These are phyloP conservation scores for Aureobasidium lini DNA, from an alignment of 2,329 filamentous ascomycete genomes.

Conservation along the genomic window DNA sequence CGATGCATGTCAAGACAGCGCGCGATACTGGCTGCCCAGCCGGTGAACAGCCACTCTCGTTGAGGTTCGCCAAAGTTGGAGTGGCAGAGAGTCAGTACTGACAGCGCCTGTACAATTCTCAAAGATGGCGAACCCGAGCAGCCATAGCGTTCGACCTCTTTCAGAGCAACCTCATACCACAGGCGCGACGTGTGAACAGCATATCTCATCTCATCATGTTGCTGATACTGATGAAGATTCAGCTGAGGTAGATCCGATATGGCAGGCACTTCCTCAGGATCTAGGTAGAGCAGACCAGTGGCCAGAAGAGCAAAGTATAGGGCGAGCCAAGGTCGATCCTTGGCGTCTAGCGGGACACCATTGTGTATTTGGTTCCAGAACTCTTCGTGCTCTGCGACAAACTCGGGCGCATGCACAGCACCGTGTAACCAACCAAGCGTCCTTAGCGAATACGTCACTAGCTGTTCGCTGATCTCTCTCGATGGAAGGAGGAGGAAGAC, in stretches of 20 bases:
- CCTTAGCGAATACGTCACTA: constrained; percentile 1
- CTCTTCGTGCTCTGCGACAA: constrained; percentile 6
- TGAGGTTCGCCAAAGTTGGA: constrained; percentile 12
- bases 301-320: constrained; percentile 9
- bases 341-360: neutral
- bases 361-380: constrained; percentile 11
- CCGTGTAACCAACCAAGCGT: constrained; percentile 13
- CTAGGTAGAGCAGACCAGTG: constrained; percentile 8
- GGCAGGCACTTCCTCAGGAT: constrained; percentile 8
- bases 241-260: constrained; percentile 7
- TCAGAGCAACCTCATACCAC: constrained; percentile 11
- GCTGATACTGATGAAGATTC: neutral
- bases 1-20: constrained; percentile 13
- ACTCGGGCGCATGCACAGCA: constrained; percentile 6
- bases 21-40: constrained; percentile 5
- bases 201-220: constrained; percentile 4
- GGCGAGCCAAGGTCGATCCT: constrained; percentile 9
- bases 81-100: constrained; percentile 12
- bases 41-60: constrained; percentile 10
- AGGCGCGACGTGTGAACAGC: constrained; percentile 10
- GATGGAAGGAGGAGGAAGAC: constrained; percentile 12
- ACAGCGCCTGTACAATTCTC: constrained; percentile 4
- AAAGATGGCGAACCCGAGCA: neutral
- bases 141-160: constrained; percentile 8
- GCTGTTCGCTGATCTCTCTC: neutral